Percentiles rank a stretch among this genome's conserved stretches.
phyloP scores from a whole-genome alignment of 31 red algal genomes.

The Odonthalia washingtoniensis region DNA sequence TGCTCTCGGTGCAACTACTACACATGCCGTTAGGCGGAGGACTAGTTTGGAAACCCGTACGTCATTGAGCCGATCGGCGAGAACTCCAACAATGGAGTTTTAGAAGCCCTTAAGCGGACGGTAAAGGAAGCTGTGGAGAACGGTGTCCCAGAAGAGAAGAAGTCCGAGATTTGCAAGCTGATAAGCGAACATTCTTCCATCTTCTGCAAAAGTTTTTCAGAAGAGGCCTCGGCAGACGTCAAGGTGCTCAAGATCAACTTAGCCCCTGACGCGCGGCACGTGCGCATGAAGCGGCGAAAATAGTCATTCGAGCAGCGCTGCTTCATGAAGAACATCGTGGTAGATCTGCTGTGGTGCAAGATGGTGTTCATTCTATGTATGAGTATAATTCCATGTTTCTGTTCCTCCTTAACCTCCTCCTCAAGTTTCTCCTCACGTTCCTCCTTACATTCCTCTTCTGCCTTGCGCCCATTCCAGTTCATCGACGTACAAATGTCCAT shows the following conservation, averaged over 20 bases:
- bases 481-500: no score
- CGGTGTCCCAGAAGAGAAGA: neutral
- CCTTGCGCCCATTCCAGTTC: no score
- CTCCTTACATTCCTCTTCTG: no score
- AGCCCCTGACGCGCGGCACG: neutral
- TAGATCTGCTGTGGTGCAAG: neutral
- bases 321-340: neutral
- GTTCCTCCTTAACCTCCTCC: no score
- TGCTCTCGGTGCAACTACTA: neutral
- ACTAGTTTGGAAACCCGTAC: neutral
- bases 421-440: no score
- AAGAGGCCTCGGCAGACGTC: neutral
- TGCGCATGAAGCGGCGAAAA: conserved; percentile 5
- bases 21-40: conserved; percentile 1
- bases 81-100: neutral
- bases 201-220: neutral
- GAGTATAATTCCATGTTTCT: no score
- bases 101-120: neutral
- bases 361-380: no score
- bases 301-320: conserved; percentile 4
- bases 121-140: neutral
- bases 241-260: conserved; percentile 17
- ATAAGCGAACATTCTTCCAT: neutral
- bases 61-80: conserved; percentile 1
- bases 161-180: neutral